A percentile compares a stretch with the other conserved stretches of the same genome.
Evolutionary conservation across 345 rosid species (phyloP).

Genomic region (Eucalyptus globulus): DNA sequence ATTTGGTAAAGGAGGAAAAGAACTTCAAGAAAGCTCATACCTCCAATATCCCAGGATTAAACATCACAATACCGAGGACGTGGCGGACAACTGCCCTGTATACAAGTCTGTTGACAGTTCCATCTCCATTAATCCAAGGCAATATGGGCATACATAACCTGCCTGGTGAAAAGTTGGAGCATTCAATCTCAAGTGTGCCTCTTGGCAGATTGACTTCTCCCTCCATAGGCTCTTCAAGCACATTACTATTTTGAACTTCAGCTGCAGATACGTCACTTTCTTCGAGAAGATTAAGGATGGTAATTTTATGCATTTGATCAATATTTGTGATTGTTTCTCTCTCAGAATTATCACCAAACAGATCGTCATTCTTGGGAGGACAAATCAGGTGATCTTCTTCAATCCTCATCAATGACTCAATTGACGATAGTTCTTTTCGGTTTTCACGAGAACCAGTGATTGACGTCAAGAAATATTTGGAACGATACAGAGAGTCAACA

Average conservation of each 20-base stretch:
- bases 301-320: constrained; percentile 57
- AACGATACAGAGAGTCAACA: constrained; percentile 69
- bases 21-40: constrained; percentile 22
- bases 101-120: constrained; percentile 50
- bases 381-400: constrained; percentile 4
- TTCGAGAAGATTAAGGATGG: constrained; percentile 85
- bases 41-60: constrained; percentile 82
- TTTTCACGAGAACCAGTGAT: constrained; percentile 12
- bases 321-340: constrained; percentile 1
- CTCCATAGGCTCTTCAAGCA: constrained; percentile 11
- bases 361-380: constrained; percentile 12
- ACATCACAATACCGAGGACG: constrained; percentile 80
- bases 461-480: constrained; percentile 68
- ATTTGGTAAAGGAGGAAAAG: not conserved
- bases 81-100: constrained; percentile 74
- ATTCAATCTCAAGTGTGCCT: constrained; percentile 5
- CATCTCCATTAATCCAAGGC: constrained; percentile 96
- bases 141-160: constrained; percentile 42
- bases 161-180: constrained; percentile 2
- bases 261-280: constrained; percentile 10
- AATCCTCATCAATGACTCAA: constrained; percentile 15
- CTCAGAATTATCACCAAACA: constrained; percentile 7
- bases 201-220: not conserved
- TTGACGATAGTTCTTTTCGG: constrained; percentile 8
- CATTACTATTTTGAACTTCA: constrained; percentile 12